These are phyloP conservation scores for Phytophthora sp. DNA, from an alignment of 352 stramenopile genomes.

Conservation along the genomic window DNA sequence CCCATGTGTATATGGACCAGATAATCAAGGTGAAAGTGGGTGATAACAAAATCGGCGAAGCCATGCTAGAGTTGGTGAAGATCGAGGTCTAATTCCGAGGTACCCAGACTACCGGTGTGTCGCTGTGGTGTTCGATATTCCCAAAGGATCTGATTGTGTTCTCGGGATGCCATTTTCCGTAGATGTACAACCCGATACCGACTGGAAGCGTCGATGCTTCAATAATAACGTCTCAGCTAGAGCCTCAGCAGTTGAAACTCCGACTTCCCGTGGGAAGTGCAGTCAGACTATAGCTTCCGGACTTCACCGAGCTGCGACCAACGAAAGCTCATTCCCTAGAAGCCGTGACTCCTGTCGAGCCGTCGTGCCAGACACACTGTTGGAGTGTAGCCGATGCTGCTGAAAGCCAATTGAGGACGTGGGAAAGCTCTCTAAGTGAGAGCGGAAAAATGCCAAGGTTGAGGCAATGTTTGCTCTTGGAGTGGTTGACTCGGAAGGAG, in stretches of 20 bases:
- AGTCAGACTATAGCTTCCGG: constrained; percentile 3
- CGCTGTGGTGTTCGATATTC: constrained; percentile 8
- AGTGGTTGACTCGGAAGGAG: constrained; percentile 14
- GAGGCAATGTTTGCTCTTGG: too few relatives aligned
- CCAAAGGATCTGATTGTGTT: too few relatives aligned
- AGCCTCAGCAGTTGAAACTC: constrained; percentile 2
- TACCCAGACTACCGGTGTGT: constrained; percentile 3
- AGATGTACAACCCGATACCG: constrained; percentile 12
- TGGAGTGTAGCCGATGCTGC: not conserved
- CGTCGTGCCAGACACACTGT: constrained; percentile 12
- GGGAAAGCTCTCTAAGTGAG: too few relatives aligned
- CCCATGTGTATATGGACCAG: constrained; percentile 1
- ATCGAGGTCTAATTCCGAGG: not conserved
- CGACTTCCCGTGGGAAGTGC: constrained; percentile 1
- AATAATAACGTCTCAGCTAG: constrained; percentile 1
- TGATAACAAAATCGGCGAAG: constrained; percentile 18
- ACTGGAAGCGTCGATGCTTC: constrained; percentile 20
- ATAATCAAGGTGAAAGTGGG: constrained; percentile 18
- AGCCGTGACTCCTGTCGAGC: constrained; percentile 16
- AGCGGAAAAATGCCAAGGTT: too few relatives aligned
- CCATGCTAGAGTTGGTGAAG: constrained; percentile 14
- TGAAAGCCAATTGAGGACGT: constrained; percentile 11
- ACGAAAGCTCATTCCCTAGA: constrained; percentile 3
- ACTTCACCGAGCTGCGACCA: constrained; percentile 7
- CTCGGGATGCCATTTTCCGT: constrained; percentile 14